Evolutionary conservation across 139 green algal species (phyloP).

Genomic region (Haematococcus sp.): DNA sequence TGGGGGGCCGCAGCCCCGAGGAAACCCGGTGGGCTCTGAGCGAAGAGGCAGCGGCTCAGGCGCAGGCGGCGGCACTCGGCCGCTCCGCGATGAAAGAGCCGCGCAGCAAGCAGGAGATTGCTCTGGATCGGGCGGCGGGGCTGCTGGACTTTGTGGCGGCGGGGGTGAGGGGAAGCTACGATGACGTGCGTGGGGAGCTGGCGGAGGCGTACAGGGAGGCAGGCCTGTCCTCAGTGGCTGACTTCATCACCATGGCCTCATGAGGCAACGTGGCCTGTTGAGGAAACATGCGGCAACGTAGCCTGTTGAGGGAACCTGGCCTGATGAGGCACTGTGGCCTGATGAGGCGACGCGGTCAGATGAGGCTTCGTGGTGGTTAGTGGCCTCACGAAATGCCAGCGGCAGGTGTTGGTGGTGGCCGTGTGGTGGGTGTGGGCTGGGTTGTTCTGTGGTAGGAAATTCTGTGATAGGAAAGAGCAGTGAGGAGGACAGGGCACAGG

Average conservation of each 20-base stretch:
- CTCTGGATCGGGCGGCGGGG: conserved; percentile 26
- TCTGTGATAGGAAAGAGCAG: too few species aligned
- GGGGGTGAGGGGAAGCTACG: conserved; percentile 26
- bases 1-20: conserved; percentile 30
- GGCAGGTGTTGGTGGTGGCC: too few species aligned
- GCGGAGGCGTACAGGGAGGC: conserved; percentile 41
- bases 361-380: too few species aligned
- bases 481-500: too few species aligned
- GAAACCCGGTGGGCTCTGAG: conserved; percentile 43
- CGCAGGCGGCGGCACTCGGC: neutral
- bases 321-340: too few species aligned
- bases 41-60: conserved; percentile 34
- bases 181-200: conserved; percentile 29
- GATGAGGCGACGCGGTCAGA: too few species aligned
- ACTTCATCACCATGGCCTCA: conserved; percentile 46
- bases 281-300: too few species aligned
- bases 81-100: neutral
- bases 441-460: too few species aligned
- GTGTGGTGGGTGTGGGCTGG: too few species aligned
- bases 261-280: conserved; percentile 2
- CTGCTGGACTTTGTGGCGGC: conserved; percentile 56
- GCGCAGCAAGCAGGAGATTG: conserved; percentile 19
- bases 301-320: too few species aligned
- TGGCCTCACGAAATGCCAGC: too few species aligned
- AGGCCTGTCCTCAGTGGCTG: conserved; percentile 44